Conservation (phyloP, 1,284 basidiomycete genomes). For the Coniferiporia sulphurascens region DNA sequence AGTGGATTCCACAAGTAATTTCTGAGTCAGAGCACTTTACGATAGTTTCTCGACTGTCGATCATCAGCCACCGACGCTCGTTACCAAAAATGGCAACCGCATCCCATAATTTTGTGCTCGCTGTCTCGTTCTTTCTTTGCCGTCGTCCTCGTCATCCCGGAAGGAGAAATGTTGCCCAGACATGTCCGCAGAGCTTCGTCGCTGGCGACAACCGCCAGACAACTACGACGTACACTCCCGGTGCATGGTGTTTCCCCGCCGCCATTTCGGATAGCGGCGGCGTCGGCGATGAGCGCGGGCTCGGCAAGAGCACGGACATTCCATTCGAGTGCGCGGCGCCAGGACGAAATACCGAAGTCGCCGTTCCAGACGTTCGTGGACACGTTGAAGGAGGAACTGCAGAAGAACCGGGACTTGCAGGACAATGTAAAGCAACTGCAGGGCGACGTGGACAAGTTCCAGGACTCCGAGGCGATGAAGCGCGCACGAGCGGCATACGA, state of each 20-base stretch:
- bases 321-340: slow-evolving; percentile 59
- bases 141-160: slow-evolving; percentile 1
- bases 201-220: background rate
- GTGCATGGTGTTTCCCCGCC: background rate
- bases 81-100: background rate
- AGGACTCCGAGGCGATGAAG: slow-evolving; percentile 97
- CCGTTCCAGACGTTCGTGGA: slow-evolving; percentile 97
- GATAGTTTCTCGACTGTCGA: background rate
- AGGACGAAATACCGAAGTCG: slow-evolving; percentile 74
- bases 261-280: background rate
- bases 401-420: slow-evolving; percentile 92
- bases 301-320: slow-evolving; percentile 33
- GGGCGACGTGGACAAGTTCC: slow-evolving; percentile 95
- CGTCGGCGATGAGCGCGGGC: background rate
- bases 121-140: background rate
- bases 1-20: no score
- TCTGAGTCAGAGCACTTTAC: no score
- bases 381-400: slow-evolving; percentile 86
- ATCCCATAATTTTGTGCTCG: background rate
- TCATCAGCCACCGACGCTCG: background rate
- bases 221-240: background rate
- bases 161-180: slow-evolving; percentile 12
- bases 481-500: slow-evolving; percentile 88
- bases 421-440: slow-evolving; percentile 96
- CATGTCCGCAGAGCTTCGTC: slow-evolving; percentile 11